Conservation (phyloP, 2,329 filamentous ascomycete genomes). For the Xylaria sp. region DNA sequence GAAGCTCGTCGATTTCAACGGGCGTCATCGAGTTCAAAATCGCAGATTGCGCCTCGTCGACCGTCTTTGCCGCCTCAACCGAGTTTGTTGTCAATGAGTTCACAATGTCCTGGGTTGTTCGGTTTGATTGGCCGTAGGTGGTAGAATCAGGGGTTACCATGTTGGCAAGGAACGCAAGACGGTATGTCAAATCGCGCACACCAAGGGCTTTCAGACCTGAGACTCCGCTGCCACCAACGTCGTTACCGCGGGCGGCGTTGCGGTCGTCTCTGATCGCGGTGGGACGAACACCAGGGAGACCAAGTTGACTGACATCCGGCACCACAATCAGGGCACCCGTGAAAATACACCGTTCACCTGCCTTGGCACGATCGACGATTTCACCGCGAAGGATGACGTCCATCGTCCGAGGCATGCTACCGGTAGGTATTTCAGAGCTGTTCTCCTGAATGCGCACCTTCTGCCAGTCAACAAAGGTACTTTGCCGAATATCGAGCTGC, state of each 20-base stretch:
- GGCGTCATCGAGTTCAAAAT: conserved; percentile 81
- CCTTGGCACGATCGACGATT: conserved; percentile 95
- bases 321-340: conserved; percentile 95
- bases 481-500: conserved; percentile 94
- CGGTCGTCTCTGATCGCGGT: conserved; percentile 80
- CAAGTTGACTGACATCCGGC: conserved; percentile 91
- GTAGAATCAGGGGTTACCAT: conserved; percentile 91
- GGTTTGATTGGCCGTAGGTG: conserved; percentile 69
- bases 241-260: conserved; percentile 65
- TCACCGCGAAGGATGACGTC: conserved; percentile 94
- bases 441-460: conserved; percentile 98
- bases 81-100: conserved; percentile 72
- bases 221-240: conserved; percentile 79
- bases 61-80: conserved; percentile 62
- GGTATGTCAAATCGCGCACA: conserved; percentile 91
- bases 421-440: conserved; percentile 94
- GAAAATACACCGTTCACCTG: conserved; percentile 97
- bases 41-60: conserved; percentile 82
- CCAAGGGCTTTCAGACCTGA: conserved; percentile 86
- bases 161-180: conserved; percentile 91
- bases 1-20: conserved; percentile 84
- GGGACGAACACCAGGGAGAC: conserved; percentile 77
- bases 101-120: conserved; percentile 77
- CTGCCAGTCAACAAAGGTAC: conserved; percentile 98
- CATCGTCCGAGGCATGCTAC: conserved; percentile 97